Evolutionary conservation across 2,329 filamentous ascomycete species (phyloP).

Genomic region (Rutstroemia sp.): DNA sequence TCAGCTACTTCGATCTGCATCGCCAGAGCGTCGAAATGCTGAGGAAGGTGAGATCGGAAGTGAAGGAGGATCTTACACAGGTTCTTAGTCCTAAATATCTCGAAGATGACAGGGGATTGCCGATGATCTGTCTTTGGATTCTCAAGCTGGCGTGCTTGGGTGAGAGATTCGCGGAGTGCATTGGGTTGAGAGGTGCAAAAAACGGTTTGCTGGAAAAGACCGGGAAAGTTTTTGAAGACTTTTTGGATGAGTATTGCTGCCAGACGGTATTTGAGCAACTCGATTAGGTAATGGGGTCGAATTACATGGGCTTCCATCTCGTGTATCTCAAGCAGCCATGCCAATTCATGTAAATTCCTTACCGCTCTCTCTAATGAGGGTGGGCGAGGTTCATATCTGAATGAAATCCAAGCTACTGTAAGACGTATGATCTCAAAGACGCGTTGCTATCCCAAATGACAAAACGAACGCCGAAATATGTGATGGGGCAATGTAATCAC

Average conservation of each 20-base stretch:
- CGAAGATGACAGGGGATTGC: constrained; percentile 7
- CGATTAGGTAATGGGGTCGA: too few species aligned
- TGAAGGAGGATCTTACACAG: constrained; percentile 4
- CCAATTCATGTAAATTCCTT: too few species aligned
- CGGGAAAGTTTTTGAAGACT: background rate
- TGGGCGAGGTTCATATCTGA: too few species aligned
- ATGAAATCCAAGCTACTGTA: too few species aligned
- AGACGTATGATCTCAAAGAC: too few species aligned
- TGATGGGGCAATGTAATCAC: too few species aligned
- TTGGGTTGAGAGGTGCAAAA: background rate
- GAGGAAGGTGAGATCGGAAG: background rate
- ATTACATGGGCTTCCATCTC: too few species aligned
- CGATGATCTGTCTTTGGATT: background rate
- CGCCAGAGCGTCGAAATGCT: constrained; percentile 7
- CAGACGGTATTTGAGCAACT: too few species aligned
- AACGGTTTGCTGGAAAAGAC: background rate
- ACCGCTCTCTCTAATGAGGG: too few species aligned
- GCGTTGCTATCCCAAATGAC: too few species aligned
- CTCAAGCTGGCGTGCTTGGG: background rate
- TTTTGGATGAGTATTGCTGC: background rate
- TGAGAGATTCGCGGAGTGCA: background rate
- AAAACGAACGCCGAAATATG: too few species aligned
- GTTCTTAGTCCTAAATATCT: constrained; percentile 2
- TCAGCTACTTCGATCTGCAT: constrained; percentile 13
- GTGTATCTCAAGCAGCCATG: too few species aligned